Evolutionary conservation across 176 grass and related monocot species (phyloP), one percentile per base, ranked within the genome.

Genomic region (Carex parvula): DNA sequence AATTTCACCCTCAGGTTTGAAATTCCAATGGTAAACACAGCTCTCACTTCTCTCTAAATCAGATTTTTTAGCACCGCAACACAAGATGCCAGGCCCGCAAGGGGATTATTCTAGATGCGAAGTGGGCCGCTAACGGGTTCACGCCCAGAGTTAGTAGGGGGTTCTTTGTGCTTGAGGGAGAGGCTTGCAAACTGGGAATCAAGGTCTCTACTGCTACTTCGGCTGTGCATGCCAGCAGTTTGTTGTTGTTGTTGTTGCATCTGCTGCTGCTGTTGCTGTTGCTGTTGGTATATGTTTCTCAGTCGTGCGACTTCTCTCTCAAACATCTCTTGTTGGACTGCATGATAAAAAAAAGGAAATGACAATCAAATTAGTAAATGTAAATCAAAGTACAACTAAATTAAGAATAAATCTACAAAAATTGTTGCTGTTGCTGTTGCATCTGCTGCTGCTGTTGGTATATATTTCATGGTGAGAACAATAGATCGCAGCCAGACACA

Each of bases 301-400:
- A 99, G 88, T 71, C 88, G 91, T 68, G 86, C 81, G 24, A 95
- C 89, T 87, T 95, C 96, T 88, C 87, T 85, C 85, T 99, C 96
- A 88, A 99, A 93, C 91, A 99, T 99, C 85, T 95, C 96, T 73
- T 99, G 93, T 85, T 99, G 96, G 86, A 92, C 96, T 99, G 87
- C 84, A 90, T 88, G 46, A 80, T 89, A 26, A 24, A 54, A 90
- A 67, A 68, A 68, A 71, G 42, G 58, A 61, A 90, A n/a, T 70
- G 59, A 70, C 5, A 55, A 77, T 7, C 12, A 54, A 14, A 50
- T 77, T 26, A 74, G 70, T 50, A 2, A 26, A 74, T 76, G 20
- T 30, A 76, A 55, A 50, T 15, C 48, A 55, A 55, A 76, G 12
- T 54, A 54, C 44, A 76, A 30, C 12, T 76, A 5, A 54, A 16